Evolutionary conservation across 495 filamentous ascomycete genomes (phyloP).

Genomic region (Aspergillus campestris): DNA sequence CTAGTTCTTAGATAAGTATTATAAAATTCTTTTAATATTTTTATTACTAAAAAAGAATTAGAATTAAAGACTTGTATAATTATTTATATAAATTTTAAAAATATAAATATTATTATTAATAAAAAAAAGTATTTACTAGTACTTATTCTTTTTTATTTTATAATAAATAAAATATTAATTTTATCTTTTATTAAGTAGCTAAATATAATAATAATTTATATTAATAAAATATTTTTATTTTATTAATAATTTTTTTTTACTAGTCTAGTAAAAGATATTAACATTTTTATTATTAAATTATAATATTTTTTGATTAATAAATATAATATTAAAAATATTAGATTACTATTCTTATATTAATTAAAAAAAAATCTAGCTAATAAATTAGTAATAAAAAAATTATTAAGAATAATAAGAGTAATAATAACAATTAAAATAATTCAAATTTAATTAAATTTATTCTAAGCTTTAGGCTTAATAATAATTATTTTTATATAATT

Average conservation of each 20-base stretch:
- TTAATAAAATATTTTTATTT: neutral
- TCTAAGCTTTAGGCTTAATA: neutral
- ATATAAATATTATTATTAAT: neutral
- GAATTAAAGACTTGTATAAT: too few species aligned
- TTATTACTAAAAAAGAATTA: too few species aligned
- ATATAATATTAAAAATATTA: neutral
- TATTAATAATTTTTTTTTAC: neutral
- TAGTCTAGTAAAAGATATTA: neutral
- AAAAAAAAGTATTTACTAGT: neutral
- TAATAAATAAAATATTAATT: neutral
- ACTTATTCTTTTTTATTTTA: neutral
- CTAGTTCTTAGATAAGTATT: too few species aligned
- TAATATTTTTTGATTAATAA: neutral
- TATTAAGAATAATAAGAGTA: neutral
- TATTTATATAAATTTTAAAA: neutral
- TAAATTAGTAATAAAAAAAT: neutral
- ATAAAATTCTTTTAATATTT: too few species aligned
- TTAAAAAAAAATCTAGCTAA: neutral
- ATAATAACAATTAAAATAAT: neutral
- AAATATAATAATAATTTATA: neutral
- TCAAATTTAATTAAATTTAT: neutral
- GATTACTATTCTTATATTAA: neutral
- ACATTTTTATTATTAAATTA: conserved; percentile 6
- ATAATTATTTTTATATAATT: neutral
- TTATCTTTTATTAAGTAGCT: neutral